These are phyloP conservation scores for Fusarium nelsonii DNA, from an alignment of 2,329 filamentous ascomycete species.

Conservation along the genomic window DNA sequence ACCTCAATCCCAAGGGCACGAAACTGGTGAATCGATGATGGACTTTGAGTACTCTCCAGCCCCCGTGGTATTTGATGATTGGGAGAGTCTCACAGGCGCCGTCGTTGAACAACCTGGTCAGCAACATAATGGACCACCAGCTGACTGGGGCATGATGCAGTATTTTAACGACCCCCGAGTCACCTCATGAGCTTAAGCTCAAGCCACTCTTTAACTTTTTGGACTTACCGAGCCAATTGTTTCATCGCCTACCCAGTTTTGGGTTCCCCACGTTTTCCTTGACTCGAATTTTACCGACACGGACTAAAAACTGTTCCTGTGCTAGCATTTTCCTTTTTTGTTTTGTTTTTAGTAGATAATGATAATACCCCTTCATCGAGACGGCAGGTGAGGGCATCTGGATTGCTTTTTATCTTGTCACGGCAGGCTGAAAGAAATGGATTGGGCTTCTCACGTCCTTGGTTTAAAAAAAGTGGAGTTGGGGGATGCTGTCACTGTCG, in stretches of 20 bases:
- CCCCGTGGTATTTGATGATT: conserved; percentile 57
- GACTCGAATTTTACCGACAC: conserved; percentile 30
- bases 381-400: conserved; percentile 49
- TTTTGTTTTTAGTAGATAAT: conserved; percentile 50
- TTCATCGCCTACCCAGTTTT: conserved; percentile 27
- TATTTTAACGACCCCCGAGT: conserved; percentile 53
- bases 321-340: conserved; percentile 41
- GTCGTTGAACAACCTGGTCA: conserved; percentile 52
- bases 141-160: conserved; percentile 53
- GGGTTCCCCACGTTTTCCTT: conserved; percentile 37
- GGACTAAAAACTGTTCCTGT: conserved; percentile 25
- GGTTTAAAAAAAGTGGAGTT: conserved; percentile 45
- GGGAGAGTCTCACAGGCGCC: conserved; percentile 55
- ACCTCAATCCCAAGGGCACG: conserved; percentile 41
- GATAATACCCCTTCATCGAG: conserved; percentile 52
- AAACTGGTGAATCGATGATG: conserved; percentile 53
- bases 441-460: conserved; percentile 43
- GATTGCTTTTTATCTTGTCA: conserved; percentile 40
- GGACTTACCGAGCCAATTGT: conserved; percentile 38
- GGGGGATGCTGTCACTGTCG: conserved; percentile 41
- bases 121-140: conserved; percentile 37
- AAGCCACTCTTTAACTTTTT: conserved; percentile 35
- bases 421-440: conserved; percentile 44
- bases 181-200: conserved; percentile 46
- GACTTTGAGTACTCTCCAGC: conserved; percentile 59